phyloP scores from a whole-genome alignment of 2,329 filamentous ascomycete species.

The Colletotrichum camelliae region DNA sequence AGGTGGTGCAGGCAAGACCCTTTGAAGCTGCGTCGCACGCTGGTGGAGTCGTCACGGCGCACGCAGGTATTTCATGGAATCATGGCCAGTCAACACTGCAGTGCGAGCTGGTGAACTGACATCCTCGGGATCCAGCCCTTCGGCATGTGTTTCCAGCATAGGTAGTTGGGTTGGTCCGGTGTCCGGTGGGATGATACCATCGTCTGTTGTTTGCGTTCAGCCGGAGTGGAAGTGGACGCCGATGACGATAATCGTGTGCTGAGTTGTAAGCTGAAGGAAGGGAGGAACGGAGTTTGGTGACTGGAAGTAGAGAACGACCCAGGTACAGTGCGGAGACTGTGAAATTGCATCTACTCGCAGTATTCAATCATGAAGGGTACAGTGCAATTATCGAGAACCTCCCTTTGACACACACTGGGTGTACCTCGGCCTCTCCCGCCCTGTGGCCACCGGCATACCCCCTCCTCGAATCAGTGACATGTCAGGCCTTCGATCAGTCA shows the following conservation, averaged over 20 bases:
- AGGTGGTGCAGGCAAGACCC: background rate
- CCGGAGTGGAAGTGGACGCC: background rate
- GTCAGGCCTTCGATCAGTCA: background rate
- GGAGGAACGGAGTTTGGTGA: background rate
- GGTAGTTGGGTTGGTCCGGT: background rate
- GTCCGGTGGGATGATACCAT: background rate
- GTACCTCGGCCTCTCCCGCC: background rate
- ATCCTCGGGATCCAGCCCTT: background rate
- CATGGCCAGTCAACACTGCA: background rate
- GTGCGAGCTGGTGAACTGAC: background rate
- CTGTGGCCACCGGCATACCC: background rate
- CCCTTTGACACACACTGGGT: background rate
- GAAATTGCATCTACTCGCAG: accelerated
- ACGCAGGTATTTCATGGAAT: background rate
- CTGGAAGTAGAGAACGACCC: background rate
- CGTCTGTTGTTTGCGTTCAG: background rate
- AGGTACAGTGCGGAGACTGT: background rate
- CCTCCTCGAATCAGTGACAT: background rate
- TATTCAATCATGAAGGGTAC: background rate
- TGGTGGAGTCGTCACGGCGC: background rate
- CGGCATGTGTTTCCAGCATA: background rate
- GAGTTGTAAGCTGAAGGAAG: background rate
- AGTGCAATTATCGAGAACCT: background rate
- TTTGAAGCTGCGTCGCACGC: background rate
- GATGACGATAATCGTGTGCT: background rate